These are phyloP conservation scores for Rhizophora apiculata DNA, from an alignment of 345 rosid species.

Conservation along the genomic window DNA sequence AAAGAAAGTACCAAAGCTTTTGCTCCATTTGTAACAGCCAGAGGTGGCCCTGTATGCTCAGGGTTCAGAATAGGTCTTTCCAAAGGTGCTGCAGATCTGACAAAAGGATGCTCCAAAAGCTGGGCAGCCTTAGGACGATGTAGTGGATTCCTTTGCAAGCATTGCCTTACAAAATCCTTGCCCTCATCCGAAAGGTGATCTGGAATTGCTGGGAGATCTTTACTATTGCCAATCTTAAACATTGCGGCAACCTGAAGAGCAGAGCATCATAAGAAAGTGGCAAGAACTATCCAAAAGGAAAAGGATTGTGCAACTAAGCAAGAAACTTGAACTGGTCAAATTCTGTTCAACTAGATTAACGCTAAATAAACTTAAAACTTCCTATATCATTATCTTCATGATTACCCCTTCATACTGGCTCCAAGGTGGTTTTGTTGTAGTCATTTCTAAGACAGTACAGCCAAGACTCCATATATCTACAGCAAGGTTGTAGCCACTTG, in stretches of 20 bases:
- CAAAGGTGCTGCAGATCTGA: constrained; percentile 46
- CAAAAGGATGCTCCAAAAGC: constrained; percentile 64
- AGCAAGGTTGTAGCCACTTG: constrained; percentile 62
- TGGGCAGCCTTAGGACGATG: constrained; percentile 56
- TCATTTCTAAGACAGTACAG: constrained; percentile 83
- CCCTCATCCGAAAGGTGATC: constrained; percentile 28
- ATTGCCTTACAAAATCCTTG: constrained; percentile 13
- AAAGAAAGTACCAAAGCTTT: constrained; percentile 44
- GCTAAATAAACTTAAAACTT: too few relatives aligned
- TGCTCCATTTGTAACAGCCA: constrained; percentile 27
- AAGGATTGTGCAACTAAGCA: constrained; percentile 7
- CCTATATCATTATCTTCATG: too few relatives aligned
- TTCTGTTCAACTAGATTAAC: too few relatives aligned
- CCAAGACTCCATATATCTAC: constrained; percentile 92
- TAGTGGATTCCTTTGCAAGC: constrained; percentile 52
- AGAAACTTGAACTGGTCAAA: background rate
- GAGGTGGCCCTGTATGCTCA: constrained; percentile 37
- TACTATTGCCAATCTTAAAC: constrained; percentile 48
- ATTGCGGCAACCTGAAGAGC: background rate
- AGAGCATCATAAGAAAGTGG: background rate
- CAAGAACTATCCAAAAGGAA: background rate
- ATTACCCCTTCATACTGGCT: constrained; percentile 76
- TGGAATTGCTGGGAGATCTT: constrained; percentile 73
- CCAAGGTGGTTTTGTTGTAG: constrained; percentile 83
- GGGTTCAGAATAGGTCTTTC: constrained; percentile 45